Conservation (phyloP, 192 early-diverging fungal species). For the Umbelopsis sp. region DNA sequence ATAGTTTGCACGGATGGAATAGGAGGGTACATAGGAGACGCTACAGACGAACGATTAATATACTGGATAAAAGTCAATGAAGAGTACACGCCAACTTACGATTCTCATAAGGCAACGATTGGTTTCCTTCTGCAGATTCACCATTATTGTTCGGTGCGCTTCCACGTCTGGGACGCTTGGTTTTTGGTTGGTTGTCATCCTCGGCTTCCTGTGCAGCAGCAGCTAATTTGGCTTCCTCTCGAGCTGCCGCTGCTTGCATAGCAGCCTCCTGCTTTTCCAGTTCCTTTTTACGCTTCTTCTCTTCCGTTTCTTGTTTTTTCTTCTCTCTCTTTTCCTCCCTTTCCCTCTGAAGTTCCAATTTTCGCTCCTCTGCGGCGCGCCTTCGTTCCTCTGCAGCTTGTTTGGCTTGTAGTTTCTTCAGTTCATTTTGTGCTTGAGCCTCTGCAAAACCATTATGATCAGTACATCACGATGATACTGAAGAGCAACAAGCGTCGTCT, state of each 20-base stretch:
- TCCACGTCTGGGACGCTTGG: neutral
- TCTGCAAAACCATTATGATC: slow-evolving; percentile 3
- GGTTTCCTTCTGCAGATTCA: neutral
- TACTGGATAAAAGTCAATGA: neutral
- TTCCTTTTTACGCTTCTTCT: slow-evolving; percentile 3
- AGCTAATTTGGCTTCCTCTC: neutral
- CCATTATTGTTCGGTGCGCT: neutral
- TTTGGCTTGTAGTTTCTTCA: slow-evolving; percentile 22
- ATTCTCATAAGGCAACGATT: neutral
- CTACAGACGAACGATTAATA: neutral
- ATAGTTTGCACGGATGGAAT: slow-evolving; percentile 1
- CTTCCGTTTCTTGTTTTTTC: slow-evolving; percentile 10
- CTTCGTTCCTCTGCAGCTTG: slow-evolving; percentile 12
- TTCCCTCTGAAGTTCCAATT: neutral
- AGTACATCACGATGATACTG: neutral
- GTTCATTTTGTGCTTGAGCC: slow-evolving; percentile 12
- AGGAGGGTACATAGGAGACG: neutral
- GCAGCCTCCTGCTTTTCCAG: neutral
- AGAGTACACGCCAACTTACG: neutral
- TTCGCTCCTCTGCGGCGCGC: slow-evolving; percentile 12
- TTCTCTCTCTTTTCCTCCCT: slow-evolving; percentile 17
- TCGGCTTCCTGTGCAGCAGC: neutral
- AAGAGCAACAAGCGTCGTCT: neutral
- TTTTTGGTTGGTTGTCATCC: neutral
- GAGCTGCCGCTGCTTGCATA: slow-evolving; percentile 2